Evolutionary conservation across 2,329 filamentous ascomycete species (phyloP).

Genomic region (Paecilomyces sp.): DNA sequence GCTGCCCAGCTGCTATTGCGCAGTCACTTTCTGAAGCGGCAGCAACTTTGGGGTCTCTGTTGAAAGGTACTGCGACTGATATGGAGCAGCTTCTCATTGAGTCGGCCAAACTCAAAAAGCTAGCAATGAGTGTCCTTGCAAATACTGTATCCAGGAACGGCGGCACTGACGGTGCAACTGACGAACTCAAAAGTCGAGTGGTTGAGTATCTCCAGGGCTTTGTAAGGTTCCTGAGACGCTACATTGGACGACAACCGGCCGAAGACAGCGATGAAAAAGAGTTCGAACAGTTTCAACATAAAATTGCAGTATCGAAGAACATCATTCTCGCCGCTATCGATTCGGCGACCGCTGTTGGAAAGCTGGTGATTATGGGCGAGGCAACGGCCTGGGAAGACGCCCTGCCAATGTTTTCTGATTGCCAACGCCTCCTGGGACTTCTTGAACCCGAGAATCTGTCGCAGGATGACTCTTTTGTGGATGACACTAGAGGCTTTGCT

Average conservation of each 20-base stretch:
- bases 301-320: slow-evolving; percentile 23
- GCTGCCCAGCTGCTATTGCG: slow-evolving; percentile 10
- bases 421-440: slow-evolving; percentile 25
- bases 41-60: slow-evolving; percentile 23
- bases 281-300: slow-evolving; percentile 21
- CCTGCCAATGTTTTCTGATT: slow-evolving; percentile 29
- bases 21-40: slow-evolving; percentile 26
- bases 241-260: slow-evolving; percentile 26
- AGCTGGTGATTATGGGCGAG: slow-evolving; percentile 29
- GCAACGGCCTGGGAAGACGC: slow-evolving; percentile 31
- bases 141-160: slow-evolving; percentile 6
- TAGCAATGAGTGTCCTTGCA: slow-evolving; percentile 28
- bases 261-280: slow-evolving; percentile 22
- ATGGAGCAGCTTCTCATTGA: slow-evolving; percentile 39
- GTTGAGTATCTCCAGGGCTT: slow-evolving; percentile 33
- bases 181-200: slow-evolving; percentile 10
- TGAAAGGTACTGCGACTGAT: slow-evolving; percentile 33
- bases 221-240: slow-evolving; percentile 33
- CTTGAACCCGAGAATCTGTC: slow-evolving; percentile 14
- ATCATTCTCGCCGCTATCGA: slow-evolving; percentile 35
- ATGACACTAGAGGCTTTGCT: slow-evolving; percentile 17
- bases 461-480: slow-evolving; percentile 7
- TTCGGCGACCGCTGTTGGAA: slow-evolving; percentile 32
- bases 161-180: slow-evolving; percentile 12
- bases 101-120: slow-evolving; percentile 36